Base-by-base conservation (phyloP, 352 stramenopile species). In the Phytophthora parvispora region DNA sequence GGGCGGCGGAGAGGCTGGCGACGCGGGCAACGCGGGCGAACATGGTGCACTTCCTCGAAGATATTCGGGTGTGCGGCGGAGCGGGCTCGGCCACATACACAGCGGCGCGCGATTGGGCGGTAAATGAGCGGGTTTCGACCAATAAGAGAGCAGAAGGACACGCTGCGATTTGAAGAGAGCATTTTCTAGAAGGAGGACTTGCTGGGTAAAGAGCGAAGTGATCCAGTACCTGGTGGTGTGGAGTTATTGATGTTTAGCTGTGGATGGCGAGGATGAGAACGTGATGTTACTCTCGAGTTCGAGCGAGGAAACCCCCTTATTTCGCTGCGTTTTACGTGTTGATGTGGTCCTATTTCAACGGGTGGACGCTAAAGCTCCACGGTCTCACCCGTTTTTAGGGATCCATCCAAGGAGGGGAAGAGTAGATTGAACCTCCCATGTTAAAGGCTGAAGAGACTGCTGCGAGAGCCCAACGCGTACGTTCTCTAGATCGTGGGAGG, bases 391-490 rank as follows among this genome's bases (percentile, higher is more conserved):
- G 45, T 60, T 45, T 18, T 2, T 50, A 32, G 25, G 58, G 38
- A 56, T 36, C 12, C 22, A 25, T 52, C 47, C 51, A 29, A 22
- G 20, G n/a, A 34, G 45, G 58, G 75, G 53, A 29, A 74, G 63
- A 75, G 5, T 5, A 60, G 24, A 42, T 22, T 29, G 40, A 60
- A 32, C 29, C 69, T 81, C 56, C 53, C 54, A 56, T 68, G 51
- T 64, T 77, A 64, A 80, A 81, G 77, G 77, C 73, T 81, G 66
- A 84, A 84, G 77, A 75, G 57, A 62, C 54, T 77, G 47, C 32
- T 71, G 64, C 47, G 54, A 74, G 58, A 83, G 76, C 51, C 55
- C 72, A 25, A 74, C 60, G 67, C 67, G 73, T 53, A 75, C 6
- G 59, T 27, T 71, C 57, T 78, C 66, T 81, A 81, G 73, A 80